Evolutionary conservation across 345 rosid species (phyloP), one percentile per base, ranked within the genome.

Genomic region (Mercurialis annua): DNA sequence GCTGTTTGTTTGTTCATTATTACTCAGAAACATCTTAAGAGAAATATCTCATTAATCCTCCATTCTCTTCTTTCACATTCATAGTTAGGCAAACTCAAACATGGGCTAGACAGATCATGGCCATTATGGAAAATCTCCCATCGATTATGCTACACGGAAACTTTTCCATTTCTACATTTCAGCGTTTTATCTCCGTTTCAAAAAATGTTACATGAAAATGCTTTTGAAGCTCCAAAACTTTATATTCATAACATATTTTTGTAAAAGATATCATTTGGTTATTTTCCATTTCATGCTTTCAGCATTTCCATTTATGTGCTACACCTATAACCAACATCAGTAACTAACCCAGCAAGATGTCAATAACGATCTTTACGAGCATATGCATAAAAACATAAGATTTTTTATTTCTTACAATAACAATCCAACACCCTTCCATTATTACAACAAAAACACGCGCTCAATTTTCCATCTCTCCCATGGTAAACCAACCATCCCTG

Each of bases 1-100:
- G n/a, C n/a, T n/a, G n/a, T n/a, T n/a, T n/a, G n/a, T n/a, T n/a
- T n/a, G n/a, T 40, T 40, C 44, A 2, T 7, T 40, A 40, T 40
- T 20, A 55, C 59, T 21, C 30, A 11, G 20, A 21, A 27, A 20
- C 21, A 17, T 55, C 38, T n/a, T 10, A 20, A 7, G 21, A 2
- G 10, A 11, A 24, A 59, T 10, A 34, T n/a, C 62, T 18, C 8
- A 58, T 34, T 46, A 6, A 57, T n/a, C 16, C 5, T 34, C 40
- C 9, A 33, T 59, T n/a, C 11, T 23, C 6, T 64, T 48, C 56
- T 17, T 64, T 47, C 10, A 64, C 50, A 33, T 49, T 64, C 57
- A 64, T 33, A n/a, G 30, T 33, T 30, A 20, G 34, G 57, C 38
- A n/a, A 11, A 48, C n/a, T 64, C 43, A 48, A 27, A 29, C 17